These are phyloP conservation scores for Colletotrichum viniferum DNA, from an alignment of 2,329 filamentous ascomycete genomes.

Conservation along the genomic window DNA sequence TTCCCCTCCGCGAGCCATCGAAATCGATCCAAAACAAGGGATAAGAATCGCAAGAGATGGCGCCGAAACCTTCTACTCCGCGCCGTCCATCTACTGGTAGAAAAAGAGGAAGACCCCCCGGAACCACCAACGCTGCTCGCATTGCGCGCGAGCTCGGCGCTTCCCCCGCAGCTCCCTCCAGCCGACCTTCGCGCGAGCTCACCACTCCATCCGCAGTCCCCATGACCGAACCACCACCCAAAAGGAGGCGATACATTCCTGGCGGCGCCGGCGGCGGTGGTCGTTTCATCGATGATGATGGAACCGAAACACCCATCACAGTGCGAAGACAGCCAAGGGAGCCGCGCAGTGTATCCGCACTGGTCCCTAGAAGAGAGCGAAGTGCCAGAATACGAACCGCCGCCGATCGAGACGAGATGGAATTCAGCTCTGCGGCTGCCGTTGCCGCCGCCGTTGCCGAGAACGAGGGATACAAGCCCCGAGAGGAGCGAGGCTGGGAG, in stretches of 20 bases:
- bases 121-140: conserved; percentile 45
- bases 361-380: conserved; percentile 60
- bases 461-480: conserved; percentile 94
- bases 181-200: conserved; percentile 36
- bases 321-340: conserved; percentile 37
- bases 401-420: conserved; percentile 64
- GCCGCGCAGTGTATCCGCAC: conserved; percentile 40
- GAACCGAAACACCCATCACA: conserved; percentile 56
- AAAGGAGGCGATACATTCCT: conserved; percentile 80
- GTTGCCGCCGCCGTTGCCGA: conserved; percentile 88
- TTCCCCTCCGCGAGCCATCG: conserved; percentile 6
- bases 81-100: conserved; percentile 46
- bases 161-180: conserved; percentile 33
- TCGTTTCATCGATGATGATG: conserved; percentile 78
- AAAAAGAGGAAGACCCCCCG: conserved; percentile 52
- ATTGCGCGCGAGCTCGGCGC: conserved; percentile 40
- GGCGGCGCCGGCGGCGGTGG: conserved; percentile 87
- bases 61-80: conserved; percentile 39
- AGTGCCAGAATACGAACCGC: conserved; percentile 61
- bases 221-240: conserved; percentile 63
- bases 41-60: conserved; percentile 28
- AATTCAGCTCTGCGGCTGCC: conserved; percentile 86
- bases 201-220: conserved; percentile 1
- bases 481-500: conserved; percentile 96
- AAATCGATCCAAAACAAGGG: background rate